Evolutionary conservation across 2,329 filamentous ascomycete species (phyloP), one percentile per base, ranked within the genome.

Genomic region (Fusarium sp.): DNA sequence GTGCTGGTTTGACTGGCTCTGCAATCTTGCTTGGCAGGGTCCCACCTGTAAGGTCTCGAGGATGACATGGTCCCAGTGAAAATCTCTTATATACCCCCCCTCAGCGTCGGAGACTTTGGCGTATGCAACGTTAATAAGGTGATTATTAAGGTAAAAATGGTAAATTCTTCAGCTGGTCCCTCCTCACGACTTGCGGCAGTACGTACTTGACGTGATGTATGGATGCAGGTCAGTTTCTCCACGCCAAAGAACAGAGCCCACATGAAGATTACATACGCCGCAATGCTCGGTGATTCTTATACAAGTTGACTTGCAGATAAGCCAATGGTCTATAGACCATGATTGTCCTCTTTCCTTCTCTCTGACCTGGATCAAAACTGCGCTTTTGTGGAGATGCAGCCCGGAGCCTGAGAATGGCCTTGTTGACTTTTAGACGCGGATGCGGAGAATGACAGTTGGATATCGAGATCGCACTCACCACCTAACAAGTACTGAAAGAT

Each of bases 1-100:
- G 66, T 69, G 67, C 54, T 57, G 29, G 19, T 36, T 63, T 48
- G 49, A 68, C 67, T 69, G 66, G 65, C 41, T 57, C 50, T 65
- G 49, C 53, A n/a, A n/a, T n/a, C n/a, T n/a, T n/a, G 50, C 63
- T 61, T 65, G 61, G 66, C 66, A 64, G 44, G 49, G 61, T 55
- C 49, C 58, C 51, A 35, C 63, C 57, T 57, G 47, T 63, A 36
- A 50, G 32, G 17, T 31, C 29, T 15, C 13, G 43, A 57, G 57
- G 37, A 43, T 65, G 66, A 67, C 65, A 65, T 41, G 37, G 48
- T 49, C 63, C 47, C 39, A 9, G 37, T 14, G 29, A 41, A 23
- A n/a, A 19, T 44, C 31, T 51, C 23, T 43, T 29, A 9, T 10
- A 10, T 29, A 4, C 31, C 27, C 5, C 29, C 15, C 5, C 29